Percentiles rank a stretch among this genome's conserved stretches.
These are phyloP conservation scores for Blastobotrys serpentis DNA, from an alignment of 1,139 yeast genomes.

Conservation along the genomic window DNA sequence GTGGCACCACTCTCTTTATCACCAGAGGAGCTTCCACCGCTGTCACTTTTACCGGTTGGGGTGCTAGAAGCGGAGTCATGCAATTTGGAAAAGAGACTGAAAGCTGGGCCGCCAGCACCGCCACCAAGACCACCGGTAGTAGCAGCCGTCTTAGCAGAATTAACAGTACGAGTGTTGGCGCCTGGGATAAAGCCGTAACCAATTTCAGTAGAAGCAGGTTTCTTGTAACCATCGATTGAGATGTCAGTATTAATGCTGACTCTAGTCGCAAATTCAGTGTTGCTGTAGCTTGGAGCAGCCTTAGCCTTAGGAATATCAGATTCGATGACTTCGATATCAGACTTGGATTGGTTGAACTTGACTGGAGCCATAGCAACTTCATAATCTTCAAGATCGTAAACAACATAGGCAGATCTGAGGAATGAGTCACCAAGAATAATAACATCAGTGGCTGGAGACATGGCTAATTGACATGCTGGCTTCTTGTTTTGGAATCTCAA, in stretches of 20 bases:
- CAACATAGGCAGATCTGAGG: conserved; percentile 71
- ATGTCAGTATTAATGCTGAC: conserved; percentile 10
- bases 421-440: conserved; percentile 69
- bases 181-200: not conserved
- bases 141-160: no score
- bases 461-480: conserved; percentile 23
- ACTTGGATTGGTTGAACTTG: conserved; percentile 24
- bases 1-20: not conserved
- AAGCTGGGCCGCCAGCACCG: no score
- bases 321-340: conserved; percentile 24
- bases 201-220: not conserved
- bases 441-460: conserved; percentile 30
- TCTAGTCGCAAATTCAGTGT: conserved; percentile 19
- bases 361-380: conserved; percentile 71
- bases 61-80: no score
- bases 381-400: conserved; percentile 67
- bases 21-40: no score
- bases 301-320: conserved; percentile 16
- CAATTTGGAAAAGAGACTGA: no score
- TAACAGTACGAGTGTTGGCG: not conserved
- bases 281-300: conserved; percentile 20
- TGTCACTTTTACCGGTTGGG: no score
- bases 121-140: no score
- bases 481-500: conserved; percentile 26
- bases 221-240: not conserved